phyloP scores from a whole-genome alignment of 2,329 filamentous ascomycete species.

The Apiospora saccharicola region DNA sequence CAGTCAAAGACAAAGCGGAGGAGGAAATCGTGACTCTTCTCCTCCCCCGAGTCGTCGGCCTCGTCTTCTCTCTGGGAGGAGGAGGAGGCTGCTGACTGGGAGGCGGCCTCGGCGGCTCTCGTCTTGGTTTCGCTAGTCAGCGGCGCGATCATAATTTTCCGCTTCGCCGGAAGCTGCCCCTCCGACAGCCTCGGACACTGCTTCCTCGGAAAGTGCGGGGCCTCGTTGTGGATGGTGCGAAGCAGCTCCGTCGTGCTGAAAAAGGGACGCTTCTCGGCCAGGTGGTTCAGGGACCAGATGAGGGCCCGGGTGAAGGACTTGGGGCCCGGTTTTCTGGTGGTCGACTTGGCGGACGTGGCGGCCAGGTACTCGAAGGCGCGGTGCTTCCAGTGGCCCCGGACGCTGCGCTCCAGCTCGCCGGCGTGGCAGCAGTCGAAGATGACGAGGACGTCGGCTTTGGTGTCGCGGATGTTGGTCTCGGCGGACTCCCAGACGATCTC shows the following conservation, averaged over 20 bases:
- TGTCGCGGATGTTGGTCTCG: background rate
- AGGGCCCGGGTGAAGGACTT: background rate
- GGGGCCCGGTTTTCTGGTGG: background rate
- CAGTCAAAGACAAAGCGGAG: background rate
- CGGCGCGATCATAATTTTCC: background rate
- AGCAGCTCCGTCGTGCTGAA: background rate
- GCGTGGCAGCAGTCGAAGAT: slow-evolving; percentile 10
- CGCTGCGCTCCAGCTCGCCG: background rate
- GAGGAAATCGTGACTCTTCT: background rate
- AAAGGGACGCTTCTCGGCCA: background rate
- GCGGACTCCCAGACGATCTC: background rate
- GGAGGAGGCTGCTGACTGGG: no score
- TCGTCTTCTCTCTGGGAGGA: background rate
- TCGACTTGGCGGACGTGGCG: background rate
- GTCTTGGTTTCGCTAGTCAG: background rate
- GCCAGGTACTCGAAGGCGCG: background rate
- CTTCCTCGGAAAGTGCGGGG: background rate
- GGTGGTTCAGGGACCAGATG: background rate
- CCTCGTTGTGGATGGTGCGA: background rate
- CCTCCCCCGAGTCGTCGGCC: accelerated
- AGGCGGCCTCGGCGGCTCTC: background rate
- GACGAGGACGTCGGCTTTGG: background rate
- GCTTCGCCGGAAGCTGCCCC: background rate
- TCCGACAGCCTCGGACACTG: background rate
- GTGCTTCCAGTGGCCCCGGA: background rate